phyloP scores from a whole-genome alignment of 768 basidiomycete species.

The Amyloporia xantha region DNA sequence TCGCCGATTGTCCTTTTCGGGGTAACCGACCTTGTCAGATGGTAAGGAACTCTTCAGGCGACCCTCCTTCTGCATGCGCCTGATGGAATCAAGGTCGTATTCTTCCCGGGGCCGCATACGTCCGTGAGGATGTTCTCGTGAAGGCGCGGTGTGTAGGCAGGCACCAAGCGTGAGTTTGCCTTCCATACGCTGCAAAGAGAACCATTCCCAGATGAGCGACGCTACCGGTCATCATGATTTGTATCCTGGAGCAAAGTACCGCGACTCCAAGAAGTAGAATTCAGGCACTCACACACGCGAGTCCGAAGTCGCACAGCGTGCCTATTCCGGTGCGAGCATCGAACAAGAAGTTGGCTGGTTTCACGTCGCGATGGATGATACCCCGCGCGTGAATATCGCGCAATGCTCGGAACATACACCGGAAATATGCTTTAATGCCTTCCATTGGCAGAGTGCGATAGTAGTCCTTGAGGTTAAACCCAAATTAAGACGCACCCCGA shows the following conservation, averaged over 20 bases:
- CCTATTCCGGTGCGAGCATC: conserved; percentile 80
- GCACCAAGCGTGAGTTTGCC: conserved; percentile 37
- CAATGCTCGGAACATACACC: conserved; percentile 85
- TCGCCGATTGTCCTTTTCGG: conserved; percentile 67
- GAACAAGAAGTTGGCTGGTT: conserved; percentile 95
- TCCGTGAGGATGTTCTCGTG: conserved; percentile 64
- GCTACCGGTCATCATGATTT: neutral
- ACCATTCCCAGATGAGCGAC: neutral
- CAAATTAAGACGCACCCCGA: neutral
- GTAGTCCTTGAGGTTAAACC: conserved; percentile 51
- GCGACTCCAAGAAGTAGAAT: neutral
- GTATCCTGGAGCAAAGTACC: neutral
- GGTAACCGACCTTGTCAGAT: conserved; percentile 73
- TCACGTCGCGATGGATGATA: conserved; percentile 95
- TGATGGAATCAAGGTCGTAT: conserved; percentile 43
- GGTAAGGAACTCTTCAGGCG: conserved; percentile 44
- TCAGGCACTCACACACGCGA: conserved; percentile 71
- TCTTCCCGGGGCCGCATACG: conserved; percentile 37
- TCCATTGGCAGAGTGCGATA: conserved; percentile 66
- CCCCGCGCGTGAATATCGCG: conserved; percentile 81
- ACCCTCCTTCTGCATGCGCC: conserved; percentile 54
- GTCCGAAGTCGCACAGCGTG: conserved; percentile 89
- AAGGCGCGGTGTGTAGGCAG: conserved; percentile 77
- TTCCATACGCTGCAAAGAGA: conserved; percentile 47
- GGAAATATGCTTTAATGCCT: conserved; percentile 80